phyloP scores from a whole-genome alignment of 2,329 filamentous ascomycete species.

The Diaporthe humulicola region DNA sequence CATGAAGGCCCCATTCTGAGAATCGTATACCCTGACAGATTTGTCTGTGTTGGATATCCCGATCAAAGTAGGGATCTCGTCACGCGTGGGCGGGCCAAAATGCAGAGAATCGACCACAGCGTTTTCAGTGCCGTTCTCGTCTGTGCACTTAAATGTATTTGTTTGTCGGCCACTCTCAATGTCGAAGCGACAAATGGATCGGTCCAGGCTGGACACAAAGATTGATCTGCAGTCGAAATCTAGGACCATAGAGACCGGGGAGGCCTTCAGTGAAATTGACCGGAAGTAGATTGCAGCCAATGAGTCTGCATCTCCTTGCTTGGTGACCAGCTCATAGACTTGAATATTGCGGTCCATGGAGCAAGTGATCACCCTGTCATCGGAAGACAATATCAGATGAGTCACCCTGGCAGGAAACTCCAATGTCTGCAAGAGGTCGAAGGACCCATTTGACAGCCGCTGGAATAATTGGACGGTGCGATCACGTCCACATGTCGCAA shows the following conservation, averaged over 20 bases:
- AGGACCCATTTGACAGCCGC: conserved; percentile 65
- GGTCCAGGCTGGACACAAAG: conserved; percentile 72
- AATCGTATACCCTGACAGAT: conserved; percentile 90
- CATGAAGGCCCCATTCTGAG: conserved; percentile 80
- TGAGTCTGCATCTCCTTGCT: conserved; percentile 72
- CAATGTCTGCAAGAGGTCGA: conserved; percentile 90
- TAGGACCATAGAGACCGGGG: conserved; percentile 86
- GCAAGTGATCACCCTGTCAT: conserved; percentile 84
- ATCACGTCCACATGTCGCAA: conserved; percentile 89
- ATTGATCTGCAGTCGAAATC: conserved; percentile 71
- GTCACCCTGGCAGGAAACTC: conserved; percentile 92
- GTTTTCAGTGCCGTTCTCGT: conserved; percentile 83
- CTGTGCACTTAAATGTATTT: conserved; percentile 84
- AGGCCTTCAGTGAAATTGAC: conserved; percentile 86
- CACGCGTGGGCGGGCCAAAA: conserved; percentile 66
- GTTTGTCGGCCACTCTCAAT: conserved; percentile 77
- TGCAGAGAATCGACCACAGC: conserved; percentile 86
- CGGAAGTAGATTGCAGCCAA: conserved; percentile 83
- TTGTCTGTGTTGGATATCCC: conserved; percentile 97
- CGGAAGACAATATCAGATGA: conserved; percentile 79
- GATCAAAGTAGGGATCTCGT: conserved; percentile 75
- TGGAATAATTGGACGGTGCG: conserved; percentile 94
- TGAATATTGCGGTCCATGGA: conserved; percentile 91
- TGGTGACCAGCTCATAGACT: conserved; percentile 81
- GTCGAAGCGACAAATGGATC: conserved; percentile 72